Evolutionary conservation across 1,284 basidiomycete genomes (phyloP).

Genomic region (Sanguinoderma infundibulare): DNA sequence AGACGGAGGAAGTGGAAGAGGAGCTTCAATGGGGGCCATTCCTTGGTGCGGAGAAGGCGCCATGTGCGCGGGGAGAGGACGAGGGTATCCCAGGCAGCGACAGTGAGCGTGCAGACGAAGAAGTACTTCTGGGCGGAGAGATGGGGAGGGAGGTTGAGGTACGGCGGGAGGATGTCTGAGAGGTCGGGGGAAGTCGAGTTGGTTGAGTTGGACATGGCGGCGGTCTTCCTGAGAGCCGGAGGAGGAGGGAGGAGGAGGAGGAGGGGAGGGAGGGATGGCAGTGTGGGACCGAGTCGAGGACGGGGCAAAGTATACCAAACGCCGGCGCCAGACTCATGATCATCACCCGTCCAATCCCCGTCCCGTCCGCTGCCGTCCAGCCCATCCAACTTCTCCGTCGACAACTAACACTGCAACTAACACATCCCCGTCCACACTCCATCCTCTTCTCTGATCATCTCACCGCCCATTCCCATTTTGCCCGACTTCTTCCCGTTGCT

Average conservation of each 20-base stretch:
- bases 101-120: constrained; percentile 82
- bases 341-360: neutral
- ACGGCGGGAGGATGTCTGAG: constrained; percentile 48
- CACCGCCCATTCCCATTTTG: neutral
- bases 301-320: constrained; percentile 14
- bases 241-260: neutral
- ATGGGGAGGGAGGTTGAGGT: constrained; percentile 72
- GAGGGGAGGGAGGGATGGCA: constrained; percentile 8
- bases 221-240: constrained; percentile 22
- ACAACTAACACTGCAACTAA: neutral
- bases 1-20: constrained; percentile 74
- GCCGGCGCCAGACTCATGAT: constrained; percentile 15
- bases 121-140: constrained; percentile 85
- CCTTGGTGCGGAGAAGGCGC: constrained; percentile 65
- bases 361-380: neutral
- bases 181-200: constrained; percentile 30
- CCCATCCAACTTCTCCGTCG: neutral
- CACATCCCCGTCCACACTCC: neutral
- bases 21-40: constrained; percentile 78
- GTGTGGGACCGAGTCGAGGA: constrained; percentile 8
- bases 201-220: constrained; percentile 21
- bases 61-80: constrained; percentile 79
- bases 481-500: neutral
- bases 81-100: constrained; percentile 85
- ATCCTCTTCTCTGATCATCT: neutral